Evolutionary conservation across 768 basidiomycete genomes (phyloP).

Genomic region (Strobilomyces dryophilus): DNA sequence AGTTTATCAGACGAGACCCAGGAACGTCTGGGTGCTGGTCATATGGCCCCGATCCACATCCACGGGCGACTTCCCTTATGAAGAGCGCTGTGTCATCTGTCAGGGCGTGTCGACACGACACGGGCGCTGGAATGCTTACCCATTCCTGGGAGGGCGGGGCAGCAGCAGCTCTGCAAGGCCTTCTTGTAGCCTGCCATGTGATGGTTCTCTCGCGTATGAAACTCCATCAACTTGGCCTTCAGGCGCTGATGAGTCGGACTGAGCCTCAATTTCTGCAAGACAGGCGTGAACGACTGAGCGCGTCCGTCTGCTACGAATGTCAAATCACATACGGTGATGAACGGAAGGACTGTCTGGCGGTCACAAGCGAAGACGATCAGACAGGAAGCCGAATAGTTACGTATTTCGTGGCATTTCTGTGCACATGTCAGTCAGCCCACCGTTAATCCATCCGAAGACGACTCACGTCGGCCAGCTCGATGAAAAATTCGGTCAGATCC

Average conservation of each 20-base stretch:
- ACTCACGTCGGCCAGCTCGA: conserved; percentile 42
- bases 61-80: conserved; percentile 30
- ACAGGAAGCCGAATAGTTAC: conserved; percentile 44
- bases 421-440: background rate
- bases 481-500: conserved; percentile 38
- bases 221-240: conserved; percentile 14
- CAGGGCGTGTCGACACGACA: background rate
- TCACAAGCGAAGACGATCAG: conserved; percentile 41
- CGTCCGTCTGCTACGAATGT: background rate
- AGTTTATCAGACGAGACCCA: conserved; percentile 33
- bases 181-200: conserved; percentile 30
- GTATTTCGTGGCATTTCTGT: conserved; percentile 42
- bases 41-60: conserved; percentile 29
- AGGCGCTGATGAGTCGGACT: conserved; percentile 22
- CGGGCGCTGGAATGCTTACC: conserved; percentile 11
- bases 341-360: conserved; percentile 34
- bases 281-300: background rate
- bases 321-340: conserved; percentile 18
- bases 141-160: conserved; percentile 32
- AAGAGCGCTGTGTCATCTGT: conserved; percentile 27
- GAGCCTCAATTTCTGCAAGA: conserved; percentile 23
- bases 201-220: conserved; percentile 23
- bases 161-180: conserved; percentile 25
- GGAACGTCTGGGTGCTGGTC: conserved; percentile 25
- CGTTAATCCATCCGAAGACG: background rate